Conservation (phyloP, 345 rosid genomes). For the Firmiana major region DNA sequence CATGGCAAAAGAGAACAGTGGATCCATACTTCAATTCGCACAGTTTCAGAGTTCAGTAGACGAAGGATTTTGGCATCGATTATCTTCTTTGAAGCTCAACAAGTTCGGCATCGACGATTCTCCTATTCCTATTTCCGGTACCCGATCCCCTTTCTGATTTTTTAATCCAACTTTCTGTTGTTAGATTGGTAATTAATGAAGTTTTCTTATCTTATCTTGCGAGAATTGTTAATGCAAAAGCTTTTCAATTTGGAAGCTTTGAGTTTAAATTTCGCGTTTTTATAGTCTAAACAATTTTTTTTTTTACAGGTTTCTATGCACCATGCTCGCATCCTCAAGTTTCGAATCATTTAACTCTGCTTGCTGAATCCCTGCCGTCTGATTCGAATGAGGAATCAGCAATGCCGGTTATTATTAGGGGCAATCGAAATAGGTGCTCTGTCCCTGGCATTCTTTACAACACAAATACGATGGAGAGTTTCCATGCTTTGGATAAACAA, state of each 20-base stretch:
- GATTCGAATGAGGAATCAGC: conserved; percentile 35
- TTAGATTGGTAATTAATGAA: neutral
- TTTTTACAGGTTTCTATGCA: conserved; percentile 62
- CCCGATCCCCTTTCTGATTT: neutral
- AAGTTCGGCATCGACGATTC: conserved; percentile 87
- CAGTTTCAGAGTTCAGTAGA: conserved; percentile 76
- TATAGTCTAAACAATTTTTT: neutral
- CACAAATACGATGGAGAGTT: conserved; percentile 77
- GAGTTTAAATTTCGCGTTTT: neutral
- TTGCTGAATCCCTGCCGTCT: conserved; percentile 63
- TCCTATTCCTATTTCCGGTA: conserved; percentile 76
- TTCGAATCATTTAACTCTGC: conserved; percentile 55
- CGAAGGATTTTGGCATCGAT: conserved; percentile 92
- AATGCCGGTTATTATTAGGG: conserved; percentile 21
- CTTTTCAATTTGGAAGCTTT: neutral
- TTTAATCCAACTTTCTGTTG: too few relatives aligned
- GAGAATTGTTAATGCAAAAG: neutral
- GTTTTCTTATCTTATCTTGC: neutral
- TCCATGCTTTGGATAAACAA: conserved; percentile 55
- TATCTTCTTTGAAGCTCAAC: conserved; percentile 86
- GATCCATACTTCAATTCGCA: conserved; percentile 65
- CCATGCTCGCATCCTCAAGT: conserved; percentile 81
- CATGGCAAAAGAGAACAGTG: conserved; percentile 28
- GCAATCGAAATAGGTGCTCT: conserved; percentile 75
- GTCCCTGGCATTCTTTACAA: conserved; percentile 79